A percentile compares a stretch with the other conserved stretches of the same genome.
These are phyloP conservation scores for Marsdenia floribunda DNA, from an alignment of 257 asterid genomes.

Conservation along the genomic window DNA sequence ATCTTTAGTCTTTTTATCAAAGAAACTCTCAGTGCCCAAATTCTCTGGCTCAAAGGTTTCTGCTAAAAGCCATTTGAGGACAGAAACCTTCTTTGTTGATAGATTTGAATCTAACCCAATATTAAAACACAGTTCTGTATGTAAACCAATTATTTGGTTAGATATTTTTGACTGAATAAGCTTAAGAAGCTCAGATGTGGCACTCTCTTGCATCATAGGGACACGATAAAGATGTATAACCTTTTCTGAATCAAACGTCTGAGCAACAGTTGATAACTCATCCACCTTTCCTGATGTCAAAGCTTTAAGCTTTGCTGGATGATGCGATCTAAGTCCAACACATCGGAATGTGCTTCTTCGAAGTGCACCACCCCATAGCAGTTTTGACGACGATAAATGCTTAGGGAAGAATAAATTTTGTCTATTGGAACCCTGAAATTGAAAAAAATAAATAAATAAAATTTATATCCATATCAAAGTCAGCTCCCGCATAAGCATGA, in stretches of 20 bases:
- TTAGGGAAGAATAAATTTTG: conserved; percentile 43
- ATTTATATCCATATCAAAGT: too few relatives aligned
- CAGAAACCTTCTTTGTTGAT: conserved; percentile 48
- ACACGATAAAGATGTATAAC: conserved; percentile 69
- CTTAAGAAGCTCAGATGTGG: conserved; percentile 62
- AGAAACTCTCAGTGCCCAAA: conserved; percentile 61
- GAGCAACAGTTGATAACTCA: conserved; percentile 19
- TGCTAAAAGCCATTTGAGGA: conserved; percentile 75
- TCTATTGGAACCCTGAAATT: conserved; percentile 45
- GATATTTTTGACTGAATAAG: conserved; percentile 54
- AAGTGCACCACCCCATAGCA: conserved; percentile 54
- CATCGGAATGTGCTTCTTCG: conserved; percentile 9
- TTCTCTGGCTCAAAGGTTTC: conserved; percentile 81
- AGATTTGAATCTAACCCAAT: conserved; percentile 57
- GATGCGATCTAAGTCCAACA: conserved; percentile 16
- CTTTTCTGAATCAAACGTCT: conserved; percentile 25
- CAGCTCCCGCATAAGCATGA: too few relatives aligned
- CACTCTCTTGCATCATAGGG: conserved; percentile 58
- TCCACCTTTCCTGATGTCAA: conserved; percentile 43
- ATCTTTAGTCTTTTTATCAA: conserved; percentile 37
- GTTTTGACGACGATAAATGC: conserved; percentile 28
- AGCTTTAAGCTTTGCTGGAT: conserved; percentile 33
- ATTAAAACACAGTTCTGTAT: conserved; percentile 84
- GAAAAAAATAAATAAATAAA: neutral
- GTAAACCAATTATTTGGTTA: conserved; percentile 50